Evolutionary conservation across 1,284 basidiomycete genomes (phyloP), one percentile per base, ranked within the genome.

Genomic region (Trametes sp.): DNA sequence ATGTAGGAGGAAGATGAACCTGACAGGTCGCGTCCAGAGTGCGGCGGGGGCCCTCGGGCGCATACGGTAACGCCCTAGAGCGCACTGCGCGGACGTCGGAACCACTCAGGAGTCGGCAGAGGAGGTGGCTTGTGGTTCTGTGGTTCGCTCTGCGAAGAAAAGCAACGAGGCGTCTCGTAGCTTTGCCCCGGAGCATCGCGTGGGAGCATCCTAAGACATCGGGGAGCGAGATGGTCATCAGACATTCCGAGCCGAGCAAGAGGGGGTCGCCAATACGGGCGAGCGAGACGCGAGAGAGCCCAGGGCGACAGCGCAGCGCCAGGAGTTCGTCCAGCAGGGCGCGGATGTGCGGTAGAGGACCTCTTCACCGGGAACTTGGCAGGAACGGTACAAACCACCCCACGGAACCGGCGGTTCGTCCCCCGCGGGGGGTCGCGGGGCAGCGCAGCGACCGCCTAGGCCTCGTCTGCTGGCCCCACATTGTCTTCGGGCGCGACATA

Each of bases 371-470:
- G 48, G 16, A 29, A 49, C 14, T 49, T 49, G 48, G n/a, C 29
- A 33, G 29, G 29, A 49, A 33, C 48, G 33, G 48, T 24, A 33
- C 48, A 49, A 49, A 29, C 28, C 28, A n/a, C 48, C 28, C 48
- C 28, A 49, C 7, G 16, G 23, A 41, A 14, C 24, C 24, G 23
- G 35, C 14, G 14, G 35, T 26, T 1, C 8, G 23, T 19, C 24
- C 23, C 51, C 16, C 13, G 33, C 21, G n/a, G n/a, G 33, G 56
- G 23, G 46, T 50, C 33, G 56, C 42, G 38, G 52, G 52, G 59
- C 36, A 33, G 36, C n/a, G 26, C 33, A 51, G n/a, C 21, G 44
- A 38, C 23, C 33, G 44, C 52, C 58, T 24, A 54, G 58, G 24
- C 51, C 52, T 11, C 11, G 44, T n/a, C 23, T 23, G 19, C 19